Percentiles rank a stretch among this genome's conserved stretches.
These are phyloP conservation scores for Phoma sp. DNA, from an alignment of 2,329 filamentous ascomycete genomes.

Conservation along the genomic window DNA sequence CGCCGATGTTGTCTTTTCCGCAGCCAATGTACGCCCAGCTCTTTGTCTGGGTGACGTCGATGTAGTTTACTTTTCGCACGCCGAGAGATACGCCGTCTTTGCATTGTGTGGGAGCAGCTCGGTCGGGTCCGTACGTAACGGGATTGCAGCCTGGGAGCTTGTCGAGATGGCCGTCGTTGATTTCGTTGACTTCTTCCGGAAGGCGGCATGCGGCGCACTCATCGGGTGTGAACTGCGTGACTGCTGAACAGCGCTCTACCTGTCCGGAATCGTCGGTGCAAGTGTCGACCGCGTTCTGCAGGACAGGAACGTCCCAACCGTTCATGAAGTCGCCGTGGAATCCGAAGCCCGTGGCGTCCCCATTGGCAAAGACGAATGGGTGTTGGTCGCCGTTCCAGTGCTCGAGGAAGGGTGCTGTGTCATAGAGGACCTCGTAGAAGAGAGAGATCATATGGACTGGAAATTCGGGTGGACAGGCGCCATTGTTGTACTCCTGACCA, in stretches of 20 bases:
- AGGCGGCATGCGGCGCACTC: slow-evolving; percentile 61
- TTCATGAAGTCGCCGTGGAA: slow-evolving; percentile 74
- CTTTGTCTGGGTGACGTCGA: slow-evolving; percentile 56
- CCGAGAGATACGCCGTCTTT: slow-evolving; percentile 16
- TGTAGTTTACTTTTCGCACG: slow-evolving; percentile 10
- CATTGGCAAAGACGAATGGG: slow-evolving; percentile 68
- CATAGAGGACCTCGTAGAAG: slow-evolving; percentile 65
- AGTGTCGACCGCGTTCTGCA: slow-evolving; percentile 71
- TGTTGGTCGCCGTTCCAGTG: slow-evolving; percentile 53
- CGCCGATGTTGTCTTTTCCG: slow-evolving; percentile 54
- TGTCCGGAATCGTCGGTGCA: slow-evolving; percentile 59
- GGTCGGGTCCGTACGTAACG: slow-evolving; percentile 49
- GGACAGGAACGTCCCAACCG: slow-evolving; percentile 70
- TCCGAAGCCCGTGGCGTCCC: slow-evolving; percentile 73
- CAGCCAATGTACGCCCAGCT: slow-evolving; percentile 69
- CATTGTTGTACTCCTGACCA: slow-evolving; percentile 53
- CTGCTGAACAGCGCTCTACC: slow-evolving; percentile 52
- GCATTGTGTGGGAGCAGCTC: slow-evolving; percentile 48
- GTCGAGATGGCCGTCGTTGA: slow-evolving; percentile 52
- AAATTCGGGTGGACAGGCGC: slow-evolving; percentile 60
- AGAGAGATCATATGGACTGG: slow-evolving; percentile 63
- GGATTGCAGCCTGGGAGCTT: slow-evolving; percentile 64
- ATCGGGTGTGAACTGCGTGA: slow-evolving; percentile 52
- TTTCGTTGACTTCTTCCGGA: slow-evolving; percentile 53
- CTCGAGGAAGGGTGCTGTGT: slow-evolving; percentile 57